Evolutionary conservation across 2,329 filamentous ascomycete species (phyloP).

Genomic region (Leptographium flavum): DNA sequence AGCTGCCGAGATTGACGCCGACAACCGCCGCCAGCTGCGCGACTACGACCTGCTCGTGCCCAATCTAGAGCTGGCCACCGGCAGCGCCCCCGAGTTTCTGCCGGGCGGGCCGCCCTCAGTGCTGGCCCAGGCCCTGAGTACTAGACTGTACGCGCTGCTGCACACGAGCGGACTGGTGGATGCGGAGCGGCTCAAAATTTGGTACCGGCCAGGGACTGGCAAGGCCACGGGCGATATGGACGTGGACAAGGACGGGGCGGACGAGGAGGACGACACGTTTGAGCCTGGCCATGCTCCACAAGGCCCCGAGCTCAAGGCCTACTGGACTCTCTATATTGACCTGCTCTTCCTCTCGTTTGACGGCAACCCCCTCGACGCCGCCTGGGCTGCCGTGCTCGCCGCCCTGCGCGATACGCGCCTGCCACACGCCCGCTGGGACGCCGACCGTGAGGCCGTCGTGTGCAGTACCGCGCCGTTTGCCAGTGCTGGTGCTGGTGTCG

Average conservation of each 20-base stretch:
- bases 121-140: constrained; percentile 73
- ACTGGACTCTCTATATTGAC: constrained; percentile 92
- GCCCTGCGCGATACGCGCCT: constrained; percentile 66
- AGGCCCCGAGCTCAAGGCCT: constrained; percentile 52
- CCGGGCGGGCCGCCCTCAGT: constrained; percentile 70
- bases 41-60: constrained; percentile 71
- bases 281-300: background rate
- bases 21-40: constrained; percentile 30
- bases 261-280: constrained; percentile 20
- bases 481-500: background rate
- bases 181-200: constrained; percentile 58
- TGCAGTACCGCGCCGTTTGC: constrained; percentile 38
- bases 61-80: constrained; percentile 85
- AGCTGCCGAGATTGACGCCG: constrained; percentile 6
- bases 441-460: constrained; percentile 63
- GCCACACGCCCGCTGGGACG: constrained; percentile 70
- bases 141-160: constrained; percentile 62
- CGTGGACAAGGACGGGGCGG: constrained; percentile 11
- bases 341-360: constrained; percentile 89
- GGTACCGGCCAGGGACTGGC: constrained; percentile 35
- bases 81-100: constrained; percentile 72
- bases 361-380: constrained; percentile 81
- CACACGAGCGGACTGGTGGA: constrained; percentile 56
- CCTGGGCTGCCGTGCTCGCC: constrained; percentile 72
- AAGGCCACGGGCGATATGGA: constrained; percentile 17